Conservation (phyloP, 441 rosid genomes). For the Cnidoscolus chayamansa region DNA sequence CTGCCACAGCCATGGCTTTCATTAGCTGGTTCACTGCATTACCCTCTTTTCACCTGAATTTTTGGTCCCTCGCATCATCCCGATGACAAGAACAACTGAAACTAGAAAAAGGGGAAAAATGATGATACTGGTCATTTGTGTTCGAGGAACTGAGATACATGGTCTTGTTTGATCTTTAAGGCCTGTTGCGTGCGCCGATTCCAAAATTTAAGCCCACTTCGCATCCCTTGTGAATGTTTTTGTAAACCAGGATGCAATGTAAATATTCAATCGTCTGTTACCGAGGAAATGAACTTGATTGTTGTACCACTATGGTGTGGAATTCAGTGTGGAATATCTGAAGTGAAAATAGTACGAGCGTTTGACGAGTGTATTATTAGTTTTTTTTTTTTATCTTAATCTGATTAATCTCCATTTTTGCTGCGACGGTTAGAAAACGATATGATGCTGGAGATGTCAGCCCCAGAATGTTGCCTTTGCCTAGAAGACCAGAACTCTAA, state of each 20-base stretch:
- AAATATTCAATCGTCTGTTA: conserved; percentile 11
- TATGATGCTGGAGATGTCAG: background rate
- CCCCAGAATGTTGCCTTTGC: background rate
- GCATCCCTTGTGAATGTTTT: conserved; percentile 21
- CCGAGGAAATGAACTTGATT: conserved; percentile 15
- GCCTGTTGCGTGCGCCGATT: conserved; percentile 8
- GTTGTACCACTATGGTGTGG: background rate
- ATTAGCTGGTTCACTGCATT: conserved; percentile 64
- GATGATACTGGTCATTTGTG: conserved; percentile 10
- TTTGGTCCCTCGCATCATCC: conserved; percentile 65
- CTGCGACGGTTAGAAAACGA: background rate
- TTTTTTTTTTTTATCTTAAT: background rate
- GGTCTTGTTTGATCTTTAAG: conserved; percentile 13
- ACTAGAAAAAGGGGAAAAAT: background rate
- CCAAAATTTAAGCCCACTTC: conserved; percentile 7
- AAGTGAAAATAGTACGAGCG: background rate
- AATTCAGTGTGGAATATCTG: conserved; percentile 9
- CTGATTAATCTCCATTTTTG: background rate
- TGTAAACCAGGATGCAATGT: conserved; percentile 26
- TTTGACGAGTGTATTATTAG: background rate
- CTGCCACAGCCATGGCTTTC: conserved; percentile 76
- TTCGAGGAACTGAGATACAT: conserved; percentile 6
- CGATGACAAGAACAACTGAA: conserved; percentile 28
- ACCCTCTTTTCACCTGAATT: conserved; percentile 66
- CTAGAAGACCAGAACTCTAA: background rate